Conservation (phyloP, 345 rosid genomes). For the Euphorbia lathyris region DNA sequence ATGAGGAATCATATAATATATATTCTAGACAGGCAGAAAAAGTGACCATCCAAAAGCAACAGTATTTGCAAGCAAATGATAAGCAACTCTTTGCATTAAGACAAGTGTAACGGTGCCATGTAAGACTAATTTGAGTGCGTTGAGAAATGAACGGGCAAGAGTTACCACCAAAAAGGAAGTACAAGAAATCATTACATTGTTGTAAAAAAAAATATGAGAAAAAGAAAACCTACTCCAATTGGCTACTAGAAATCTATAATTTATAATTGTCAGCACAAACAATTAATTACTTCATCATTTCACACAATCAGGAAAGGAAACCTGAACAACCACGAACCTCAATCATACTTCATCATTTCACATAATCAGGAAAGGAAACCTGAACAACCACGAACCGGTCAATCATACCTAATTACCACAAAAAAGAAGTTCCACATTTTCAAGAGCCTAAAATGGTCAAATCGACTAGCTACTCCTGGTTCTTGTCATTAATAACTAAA, state of each 20-base stretch:
- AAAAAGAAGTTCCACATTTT: neutral
- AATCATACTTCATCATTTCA: neutral
- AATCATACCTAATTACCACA: too few species aligned
- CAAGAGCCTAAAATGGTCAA: neutral
- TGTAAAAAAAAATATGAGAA: neutral
- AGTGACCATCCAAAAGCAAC: neutral
- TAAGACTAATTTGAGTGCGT: neutral
- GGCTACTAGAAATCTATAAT: neutral
- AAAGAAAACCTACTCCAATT: neutral
- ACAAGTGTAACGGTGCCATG: neutral
- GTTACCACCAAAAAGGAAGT: neutral
- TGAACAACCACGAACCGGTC: too few species aligned
- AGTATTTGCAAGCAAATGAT: neutral
- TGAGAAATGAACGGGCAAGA: neutral
- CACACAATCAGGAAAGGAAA: neutral
- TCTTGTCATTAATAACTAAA: neutral
- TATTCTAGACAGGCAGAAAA: neutral
- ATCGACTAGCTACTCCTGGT: neutral
- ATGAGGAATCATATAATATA: too few species aligned
- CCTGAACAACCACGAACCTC: too few species aligned
- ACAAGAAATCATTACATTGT: neutral
- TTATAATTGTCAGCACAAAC: neutral
- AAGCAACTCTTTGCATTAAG: neutral
- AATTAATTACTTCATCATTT: neutral
- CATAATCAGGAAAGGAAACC: neutral